Evolutionary conservation across 768 basidiomycete species (phyloP), one percentile per base, ranked within the genome.

Genomic region (Trametes cingulata): DNA sequence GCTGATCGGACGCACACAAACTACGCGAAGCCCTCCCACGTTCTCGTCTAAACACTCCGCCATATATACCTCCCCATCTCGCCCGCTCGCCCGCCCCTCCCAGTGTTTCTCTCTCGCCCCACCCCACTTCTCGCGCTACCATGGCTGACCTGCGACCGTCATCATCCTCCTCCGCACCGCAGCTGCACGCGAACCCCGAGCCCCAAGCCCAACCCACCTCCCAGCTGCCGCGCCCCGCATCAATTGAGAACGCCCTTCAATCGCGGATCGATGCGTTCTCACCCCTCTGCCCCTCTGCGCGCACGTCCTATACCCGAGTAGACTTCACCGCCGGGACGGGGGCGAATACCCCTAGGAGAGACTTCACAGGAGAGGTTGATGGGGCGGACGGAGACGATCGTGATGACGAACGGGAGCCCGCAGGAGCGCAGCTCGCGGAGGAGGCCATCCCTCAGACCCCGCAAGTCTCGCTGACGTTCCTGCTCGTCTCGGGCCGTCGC

Each of bases 401-500:
- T 17, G 57, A 56, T 0, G 66, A 59, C 17, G 56, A 59, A 20
- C 60, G 35, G 2, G 56, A 22, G 39, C 36, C 49, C 33, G 41
- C 33, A 10, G 48, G 43, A 5, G 45, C 46, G 46, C 49, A 43
- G 54, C 22, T 56, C 25, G 56, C 41, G 3, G 60, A 64, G 56
- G 43, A 63, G 17, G 45, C 39, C 17, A 73, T 85, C 1, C 87
- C 87, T 4, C 85, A 85, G 64, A 82, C 78, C 7, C 85, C 86
- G 0, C 85, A 87, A 71, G 81, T 83, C 2, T 79, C 80, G 24
- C 67, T 93, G 42, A 89, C 88, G 0, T 91, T 93, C 71, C 76
- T 93, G 43, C 78, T 91, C 50, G 81, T 91, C 25, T 85, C 88
- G 0, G 89, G 90, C 0, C 75, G 79, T 41, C 77, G 89, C 61